A percentile compares a stretch with the other conserved stretches of the same genome.
Evolutionary conservation across 2,329 filamentous ascomycete species (phyloP).

Genomic region (Colletotrichum simmondsii): DNA sequence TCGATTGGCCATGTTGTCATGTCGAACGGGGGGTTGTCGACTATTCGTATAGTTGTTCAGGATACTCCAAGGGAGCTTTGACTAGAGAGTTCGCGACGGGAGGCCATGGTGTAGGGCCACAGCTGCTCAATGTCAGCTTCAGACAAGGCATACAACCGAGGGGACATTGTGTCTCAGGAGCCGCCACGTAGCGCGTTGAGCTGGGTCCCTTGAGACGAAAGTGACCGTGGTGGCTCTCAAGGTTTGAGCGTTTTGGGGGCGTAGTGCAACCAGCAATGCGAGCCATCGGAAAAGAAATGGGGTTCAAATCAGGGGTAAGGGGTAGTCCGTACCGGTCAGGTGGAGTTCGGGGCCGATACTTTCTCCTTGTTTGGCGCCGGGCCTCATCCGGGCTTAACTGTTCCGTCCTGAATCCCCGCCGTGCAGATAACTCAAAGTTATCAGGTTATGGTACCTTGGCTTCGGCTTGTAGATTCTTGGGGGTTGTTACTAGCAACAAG

Average conservation of each 20-base stretch:
- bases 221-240: neutral
- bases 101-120: neutral
- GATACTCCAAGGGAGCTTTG: neutral
- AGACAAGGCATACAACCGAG: neutral
- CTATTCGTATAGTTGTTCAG: neutral
- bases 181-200: constrained; percentile 11
- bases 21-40: neutral
- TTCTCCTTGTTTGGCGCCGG: neutral
- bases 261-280: neutral
- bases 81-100: neutral
- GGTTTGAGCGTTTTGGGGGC: neutral
- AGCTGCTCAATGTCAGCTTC: neutral
- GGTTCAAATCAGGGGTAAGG: neutral
- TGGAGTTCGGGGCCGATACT: neutral
- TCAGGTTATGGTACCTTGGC: too few species aligned
- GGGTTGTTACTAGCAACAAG: neutral
- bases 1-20: constrained; percentile 34
- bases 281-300: neutral
- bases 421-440: too few species aligned
- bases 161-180: constrained; percentile 16
- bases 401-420: neutral
- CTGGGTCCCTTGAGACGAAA: neutral
- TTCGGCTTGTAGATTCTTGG: neutral
- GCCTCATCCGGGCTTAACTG: neutral
- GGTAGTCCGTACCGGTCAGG: neutral